Base-by-base conservation (phyloP, 2,329 filamentous ascomycete genomes). In the Cladosporium sp. region DNA sequence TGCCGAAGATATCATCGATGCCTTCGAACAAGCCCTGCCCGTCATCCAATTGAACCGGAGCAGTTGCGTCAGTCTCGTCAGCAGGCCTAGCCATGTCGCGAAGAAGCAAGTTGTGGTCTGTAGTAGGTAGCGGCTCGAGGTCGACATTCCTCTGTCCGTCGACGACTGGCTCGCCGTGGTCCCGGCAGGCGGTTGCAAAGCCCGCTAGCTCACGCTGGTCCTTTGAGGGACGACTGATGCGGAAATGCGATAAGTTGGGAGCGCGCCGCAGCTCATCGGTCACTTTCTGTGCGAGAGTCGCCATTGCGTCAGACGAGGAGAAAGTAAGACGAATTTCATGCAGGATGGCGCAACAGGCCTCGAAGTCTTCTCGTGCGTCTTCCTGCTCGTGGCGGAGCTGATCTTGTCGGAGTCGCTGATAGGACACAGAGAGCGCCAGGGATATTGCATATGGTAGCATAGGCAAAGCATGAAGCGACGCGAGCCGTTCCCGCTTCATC, bases 361-460 rank as follows among this genome's bases (percentile, higher is more conserved):
- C 77, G 36, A 83, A 73, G 54, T 82, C 80, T 57, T 78, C 74
- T 11, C 79, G 80, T 1, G 80, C 81, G 26, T 81, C 78, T 66
- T 79, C 79, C 71, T 81, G 79, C 68, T 82, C 79, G 26, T 81
- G 79, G 32, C 77, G 81, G 11, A 84, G 74, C 59, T 79, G 82
- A 65, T 82, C 82, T 58, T 82, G 81, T 26, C 85, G 83, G 53
- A 85, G 81, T 64, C 86, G 82, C 18, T 85, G 82, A 69, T 87
- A 87, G 2, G 84, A 82, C 1, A 86, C 84, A 2, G 83, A 83
- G 66, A 86, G 79, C 3, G 84, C 83, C 6, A 87, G 76, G 0
- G 83, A 81, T 21, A 86, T 78, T 4, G 84, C 82, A 68, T 86
- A 87, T 3, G 85, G 84, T 16, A 86, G 78, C 5, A 86, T 78